Conservation (phyloP, 257 asterid genomes). For the Mitragyna speciosa region DNA sequence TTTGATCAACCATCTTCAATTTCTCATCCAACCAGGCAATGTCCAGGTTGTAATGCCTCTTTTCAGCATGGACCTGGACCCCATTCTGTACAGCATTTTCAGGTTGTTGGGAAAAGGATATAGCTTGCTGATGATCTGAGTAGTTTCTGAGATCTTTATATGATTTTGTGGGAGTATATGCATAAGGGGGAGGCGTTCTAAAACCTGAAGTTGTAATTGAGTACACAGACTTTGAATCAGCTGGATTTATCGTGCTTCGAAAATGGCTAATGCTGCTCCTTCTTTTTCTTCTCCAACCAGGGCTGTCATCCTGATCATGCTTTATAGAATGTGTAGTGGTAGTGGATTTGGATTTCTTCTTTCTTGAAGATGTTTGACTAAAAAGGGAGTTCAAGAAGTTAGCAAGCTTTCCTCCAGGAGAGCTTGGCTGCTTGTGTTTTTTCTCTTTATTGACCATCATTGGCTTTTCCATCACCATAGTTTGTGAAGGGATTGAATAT, state of each 20-base stretch:
- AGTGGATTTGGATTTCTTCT: constrained; percentile 46
- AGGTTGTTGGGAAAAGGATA: constrained; percentile 17
- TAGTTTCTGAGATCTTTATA: constrained; percentile 34
- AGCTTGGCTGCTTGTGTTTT: constrained; percentile 74
- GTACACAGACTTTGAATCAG: constrained; percentile 30
- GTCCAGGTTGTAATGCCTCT: constrained; percentile 21
- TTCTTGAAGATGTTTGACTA: constrained; percentile 54
- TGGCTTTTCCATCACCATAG: constrained; percentile 29
- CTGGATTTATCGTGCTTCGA: constrained; percentile 8
- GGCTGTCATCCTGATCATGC: constrained; percentile 40
- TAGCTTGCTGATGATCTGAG: constrained; percentile 26
- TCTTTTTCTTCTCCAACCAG: constrained; percentile 60
- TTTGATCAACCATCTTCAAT: constrained; percentile 19
- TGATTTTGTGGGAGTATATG: constrained; percentile 52
- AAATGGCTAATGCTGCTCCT: constrained; percentile 81
- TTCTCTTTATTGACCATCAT: constrained; percentile 30
- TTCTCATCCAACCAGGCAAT: constrained; percentile 34
- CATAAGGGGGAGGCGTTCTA: constrained; percentile 46
- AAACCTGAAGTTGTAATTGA: constrained; percentile 42
- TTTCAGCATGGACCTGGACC: constrained; percentile 15
- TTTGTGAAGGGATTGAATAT: constrained; percentile 32
- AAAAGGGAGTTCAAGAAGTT: constrained; percentile 70
- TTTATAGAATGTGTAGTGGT: constrained; percentile 21
- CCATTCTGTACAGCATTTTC: constrained; percentile 8
- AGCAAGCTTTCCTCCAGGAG: constrained; percentile 79